phyloP scores from a whole-genome alignment of 306 rosid species.

The Arachis stenosperma region DNA sequence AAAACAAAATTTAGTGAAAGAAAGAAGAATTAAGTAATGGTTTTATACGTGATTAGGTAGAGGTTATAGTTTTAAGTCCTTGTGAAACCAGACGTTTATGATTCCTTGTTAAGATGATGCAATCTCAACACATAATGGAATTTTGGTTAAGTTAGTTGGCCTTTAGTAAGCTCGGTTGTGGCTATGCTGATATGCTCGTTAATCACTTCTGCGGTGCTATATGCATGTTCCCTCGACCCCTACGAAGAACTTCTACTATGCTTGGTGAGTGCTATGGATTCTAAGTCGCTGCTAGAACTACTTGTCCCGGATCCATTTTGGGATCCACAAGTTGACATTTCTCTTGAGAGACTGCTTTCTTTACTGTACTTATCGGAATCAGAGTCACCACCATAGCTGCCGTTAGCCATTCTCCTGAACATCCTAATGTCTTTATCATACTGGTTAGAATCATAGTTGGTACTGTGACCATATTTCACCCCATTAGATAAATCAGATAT shows the following conservation, averaged over 20 bases:
- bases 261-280: constrained; percentile 53
- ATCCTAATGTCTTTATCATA: constrained; percentile 70
- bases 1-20: constrained; percentile 30
- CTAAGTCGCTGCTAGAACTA: constrained; percentile 58
- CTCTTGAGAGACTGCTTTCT: constrained; percentile 53
- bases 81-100: constrained; percentile 19
- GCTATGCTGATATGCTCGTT: constrained; percentile 22
- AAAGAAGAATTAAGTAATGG: constrained; percentile 21
- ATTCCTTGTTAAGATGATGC: constrained; percentile 6
- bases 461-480: constrained; percentile 83
- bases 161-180: constrained; percentile 37
- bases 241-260: constrained; percentile 27
- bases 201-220: constrained; percentile 14
- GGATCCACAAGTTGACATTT: constrained; percentile 35
- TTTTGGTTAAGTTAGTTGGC: constrained; percentile 9
- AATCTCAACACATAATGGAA: constrained; percentile 10
- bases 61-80: constrained; percentile 3
- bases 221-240: constrained; percentile 12
- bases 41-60: constrained; percentile 35
- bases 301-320: constrained; percentile 43
- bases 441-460: constrained; percentile 74
- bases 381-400: constrained; percentile 47
- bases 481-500: constrained; percentile 81
- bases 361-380: constrained; percentile 52
- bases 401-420: constrained; percentile 71